Evolutionary conservation across 768 basidiomycete species (phyloP).

Genomic region (Agrocybe praecox): DNA sequence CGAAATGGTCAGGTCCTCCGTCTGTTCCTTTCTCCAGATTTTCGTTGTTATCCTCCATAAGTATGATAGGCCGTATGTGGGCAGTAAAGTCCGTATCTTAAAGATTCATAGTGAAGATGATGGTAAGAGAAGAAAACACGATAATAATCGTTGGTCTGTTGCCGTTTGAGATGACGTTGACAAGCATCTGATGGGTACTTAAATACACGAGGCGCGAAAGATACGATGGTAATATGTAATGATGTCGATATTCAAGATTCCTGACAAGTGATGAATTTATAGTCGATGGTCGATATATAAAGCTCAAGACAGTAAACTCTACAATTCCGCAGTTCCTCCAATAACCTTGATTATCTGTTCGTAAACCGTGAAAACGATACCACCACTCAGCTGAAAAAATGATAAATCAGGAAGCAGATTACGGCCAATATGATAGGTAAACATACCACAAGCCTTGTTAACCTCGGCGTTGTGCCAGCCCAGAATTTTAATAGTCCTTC

Average conservation of each 20-base stretch:
- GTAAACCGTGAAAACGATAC: conserved; percentile 91
- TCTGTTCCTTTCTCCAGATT: background rate
- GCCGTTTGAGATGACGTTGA: background rate
- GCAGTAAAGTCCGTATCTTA: background rate
- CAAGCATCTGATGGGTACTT: background rate
- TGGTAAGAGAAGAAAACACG: background rate
- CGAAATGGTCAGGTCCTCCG: background rate
- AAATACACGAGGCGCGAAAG: too few species aligned
- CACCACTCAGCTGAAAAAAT: conserved; percentile 74
- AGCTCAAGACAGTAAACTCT: background rate
- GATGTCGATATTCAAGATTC: too few species aligned
- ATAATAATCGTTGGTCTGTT: background rate
- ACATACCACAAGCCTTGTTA: conserved; percentile 82
- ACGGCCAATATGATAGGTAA: background rate
- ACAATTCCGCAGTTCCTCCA: conserved; percentile 17
- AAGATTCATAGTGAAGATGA: background rate
- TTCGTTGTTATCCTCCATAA: too few species aligned
- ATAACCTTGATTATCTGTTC: conserved; percentile 71
- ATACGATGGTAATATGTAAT: too few species aligned
- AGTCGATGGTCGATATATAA: background rate
- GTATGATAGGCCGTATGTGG: too few species aligned
- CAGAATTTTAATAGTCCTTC: conserved; percentile 93
- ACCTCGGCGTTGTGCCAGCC: conserved; percentile 93
- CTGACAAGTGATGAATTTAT: too few species aligned
- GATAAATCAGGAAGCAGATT: background rate